Conservation (phyloP, 352 stramenopile genomes). For the Globisporangium megalacanthum region DNA sequence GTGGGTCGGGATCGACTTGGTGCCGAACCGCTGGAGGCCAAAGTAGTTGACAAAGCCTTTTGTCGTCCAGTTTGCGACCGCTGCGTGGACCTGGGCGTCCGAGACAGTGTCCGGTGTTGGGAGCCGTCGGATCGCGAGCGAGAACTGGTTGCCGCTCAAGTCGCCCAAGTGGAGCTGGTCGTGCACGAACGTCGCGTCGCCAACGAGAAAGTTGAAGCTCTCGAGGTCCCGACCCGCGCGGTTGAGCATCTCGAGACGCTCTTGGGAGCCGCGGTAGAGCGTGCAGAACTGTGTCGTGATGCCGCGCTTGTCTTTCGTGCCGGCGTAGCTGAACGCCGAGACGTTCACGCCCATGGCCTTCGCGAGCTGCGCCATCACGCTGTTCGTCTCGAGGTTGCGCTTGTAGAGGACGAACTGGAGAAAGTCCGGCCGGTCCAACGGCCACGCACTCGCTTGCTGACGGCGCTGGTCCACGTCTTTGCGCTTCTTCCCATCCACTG, state of each 20-base stretch:
- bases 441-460: slow-evolving; percentile 32
- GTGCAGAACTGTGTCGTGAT: slow-evolving; percentile 96
- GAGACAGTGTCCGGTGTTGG: slow-evolving; percentile 45
- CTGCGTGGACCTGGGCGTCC: slow-evolving; percentile 51
- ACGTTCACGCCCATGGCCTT: slow-evolving; percentile 61
- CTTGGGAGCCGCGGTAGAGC: slow-evolving; percentile 66
- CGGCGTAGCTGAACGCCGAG: slow-evolving; percentile 87
- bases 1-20: slow-evolving; percentile 81
- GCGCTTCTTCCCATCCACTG: slow-evolving; percentile 78
- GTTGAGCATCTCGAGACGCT: slow-evolving; percentile 82
- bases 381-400: slow-evolving; percentile 93
- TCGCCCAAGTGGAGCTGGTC: slow-evolving; percentile 91
- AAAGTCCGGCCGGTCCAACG: slow-evolving; percentile 80
- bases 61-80: slow-evolving; percentile 63
- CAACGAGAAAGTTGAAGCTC: slow-evolving; percentile 89
- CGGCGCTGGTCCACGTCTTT: slow-evolving; percentile 71
- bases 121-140: slow-evolving; percentile 92
- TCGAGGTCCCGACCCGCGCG: slow-evolving; percentile 51
- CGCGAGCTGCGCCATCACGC: slow-evolving; percentile 73
- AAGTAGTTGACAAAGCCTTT: slow-evolving; percentile 98
- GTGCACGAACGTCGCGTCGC: slow-evolving; percentile 89
- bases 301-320: slow-evolving; percentile 96
- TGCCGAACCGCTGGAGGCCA: slow-evolving; percentile 95
- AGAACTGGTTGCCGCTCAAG: slow-evolving; percentile 93
- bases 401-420: slow-evolving; percentile 96